phyloP scores from a whole-genome alignment of 1,284 basidiomycete species.

The Retiboletus flavoniger region DNA sequence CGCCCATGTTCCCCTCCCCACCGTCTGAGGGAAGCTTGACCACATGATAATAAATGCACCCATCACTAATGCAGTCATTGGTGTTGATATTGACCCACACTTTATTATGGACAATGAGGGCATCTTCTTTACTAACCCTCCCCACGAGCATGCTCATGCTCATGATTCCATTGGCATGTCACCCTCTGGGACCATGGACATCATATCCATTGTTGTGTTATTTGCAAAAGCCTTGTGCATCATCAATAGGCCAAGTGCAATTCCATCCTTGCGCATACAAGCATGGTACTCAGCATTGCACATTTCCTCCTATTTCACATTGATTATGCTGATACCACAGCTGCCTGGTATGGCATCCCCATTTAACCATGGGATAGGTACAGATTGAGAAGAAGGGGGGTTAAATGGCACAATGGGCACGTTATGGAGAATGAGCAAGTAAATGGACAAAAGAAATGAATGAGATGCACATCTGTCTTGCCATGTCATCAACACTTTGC shows the following conservation, averaged over 20 bases:
- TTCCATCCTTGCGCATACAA: not conserved
- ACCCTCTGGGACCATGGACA: not conserved
- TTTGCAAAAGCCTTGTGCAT: not conserved
- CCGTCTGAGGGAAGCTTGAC: constrained; percentile 25
- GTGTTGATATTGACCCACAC: constrained; percentile 1
- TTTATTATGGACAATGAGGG: not conserved
- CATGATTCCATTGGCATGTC: not conserved
- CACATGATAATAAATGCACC: constrained; percentile 23
- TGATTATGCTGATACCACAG: constrained; percentile 29
- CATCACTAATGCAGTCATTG: not conserved
- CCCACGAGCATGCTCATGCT: not conserved
- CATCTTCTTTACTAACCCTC: constrained; percentile 12
- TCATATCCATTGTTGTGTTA: not conserved
- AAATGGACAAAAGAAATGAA: not conserved
- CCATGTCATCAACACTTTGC: constrained; percentile 49
- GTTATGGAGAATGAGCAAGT: not conserved
- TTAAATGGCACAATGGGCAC: not conserved
- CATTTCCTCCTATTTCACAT: constrained; percentile 31
- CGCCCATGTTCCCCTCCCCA: not conserved
- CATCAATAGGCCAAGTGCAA: not conserved
- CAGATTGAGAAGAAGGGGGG: constrained; percentile 1
- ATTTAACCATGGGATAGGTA: constrained; percentile 18
- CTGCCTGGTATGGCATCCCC: constrained; percentile 28
- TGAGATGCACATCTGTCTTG: constrained; percentile 46
- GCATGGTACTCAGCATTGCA: constrained; percentile 18